Evolutionary conservation across 495 filamentous ascomycete species (phyloP), one percentile per base, ranked within the genome.

Genomic region (Aspergillus haitiensis): DNA sequence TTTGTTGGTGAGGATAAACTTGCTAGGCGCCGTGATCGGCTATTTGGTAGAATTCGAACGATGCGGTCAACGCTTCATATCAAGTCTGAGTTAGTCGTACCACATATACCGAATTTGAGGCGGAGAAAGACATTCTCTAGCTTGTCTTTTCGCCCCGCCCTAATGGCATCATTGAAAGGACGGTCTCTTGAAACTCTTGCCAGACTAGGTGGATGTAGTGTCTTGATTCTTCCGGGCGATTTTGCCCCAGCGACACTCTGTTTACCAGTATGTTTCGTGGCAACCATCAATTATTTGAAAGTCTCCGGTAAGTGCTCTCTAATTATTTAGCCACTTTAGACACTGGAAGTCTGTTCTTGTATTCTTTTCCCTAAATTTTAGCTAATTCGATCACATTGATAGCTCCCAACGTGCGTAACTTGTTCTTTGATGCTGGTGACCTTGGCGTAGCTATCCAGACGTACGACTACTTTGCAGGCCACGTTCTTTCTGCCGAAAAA

Each of bases 261-360:
- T 15, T 74, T 94, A 10, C 90, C 90, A 7, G 88, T 87, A 6
- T 92, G 88, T 64, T 83, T 93, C 55, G 87, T 89, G 37, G 88
- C 88, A 11, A 86, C 85, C 7, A 82, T 84, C 39, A 80, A 82
- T 49, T 88, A 85, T 70, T 73, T 94, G 36, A 75, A 84, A 9
- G 81, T 82, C 64, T 78, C 88, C 73, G 86, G 90, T 92, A 71
- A 66, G 83, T 63, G 37, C 55, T 32, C 10, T 34, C 35, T 40
- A 27, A 27, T 27, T 27, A 27, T 27, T 3, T 27, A 3, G 21
- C 21, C 21, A 27, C 21, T 27, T 27, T 3, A 27, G 3, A 1
- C 21, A 27, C 21, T 27, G 3, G 21, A 27, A 27, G 21, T 27
- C 21, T 27, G 21, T 27, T 32, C 7, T 12, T 27, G 11, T 27